These are phyloP conservation scores for Groenewaldozyma auringiensis DNA, from an alignment of 1,139 yeast genomes.

Conservation along the genomic window DNA sequence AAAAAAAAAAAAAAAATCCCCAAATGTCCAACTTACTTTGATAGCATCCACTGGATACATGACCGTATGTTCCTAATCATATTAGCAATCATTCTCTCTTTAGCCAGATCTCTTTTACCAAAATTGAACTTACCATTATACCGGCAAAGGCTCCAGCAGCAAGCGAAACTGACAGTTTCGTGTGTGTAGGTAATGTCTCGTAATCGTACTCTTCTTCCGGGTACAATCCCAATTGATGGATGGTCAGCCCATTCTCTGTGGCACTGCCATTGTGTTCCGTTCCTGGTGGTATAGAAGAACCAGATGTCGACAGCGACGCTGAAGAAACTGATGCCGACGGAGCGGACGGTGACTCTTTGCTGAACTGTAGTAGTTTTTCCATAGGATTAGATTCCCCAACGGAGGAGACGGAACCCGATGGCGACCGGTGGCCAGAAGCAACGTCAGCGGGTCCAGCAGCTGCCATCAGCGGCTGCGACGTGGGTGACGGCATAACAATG, in stretches of 20 bases:
- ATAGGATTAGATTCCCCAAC: background rate
- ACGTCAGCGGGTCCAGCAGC: no score
- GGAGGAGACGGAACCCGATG: background rate
- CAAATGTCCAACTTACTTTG: constrained; percentile 28
- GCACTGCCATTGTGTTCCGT: background rate
- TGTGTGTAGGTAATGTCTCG: constrained; percentile 85
- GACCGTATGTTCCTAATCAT: constrained; percentile 65
- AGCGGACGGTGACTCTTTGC: background rate
- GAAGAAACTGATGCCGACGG: no score
- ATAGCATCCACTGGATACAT: constrained; percentile 96
- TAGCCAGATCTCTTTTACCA: background rate
- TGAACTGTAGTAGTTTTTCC: background rate
- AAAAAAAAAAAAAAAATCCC: background rate
- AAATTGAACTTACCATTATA: constrained; percentile 42
- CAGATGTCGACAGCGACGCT: no score
- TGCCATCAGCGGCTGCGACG: background rate
- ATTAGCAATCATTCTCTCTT: no score
- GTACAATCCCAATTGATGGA: background rate
- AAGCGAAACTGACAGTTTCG: constrained; percentile 75
- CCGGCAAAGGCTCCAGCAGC: constrained; percentile 97
- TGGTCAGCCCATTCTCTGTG: background rate
- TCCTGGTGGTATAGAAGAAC: no score
- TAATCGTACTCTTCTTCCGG: constrained; percentile 47
- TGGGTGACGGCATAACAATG: background rate
- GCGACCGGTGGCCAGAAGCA: no score